Evolutionary conservation across 805 yeast genomes (phyloP).

Genomic region (Lipomyces lipofer): DNA sequence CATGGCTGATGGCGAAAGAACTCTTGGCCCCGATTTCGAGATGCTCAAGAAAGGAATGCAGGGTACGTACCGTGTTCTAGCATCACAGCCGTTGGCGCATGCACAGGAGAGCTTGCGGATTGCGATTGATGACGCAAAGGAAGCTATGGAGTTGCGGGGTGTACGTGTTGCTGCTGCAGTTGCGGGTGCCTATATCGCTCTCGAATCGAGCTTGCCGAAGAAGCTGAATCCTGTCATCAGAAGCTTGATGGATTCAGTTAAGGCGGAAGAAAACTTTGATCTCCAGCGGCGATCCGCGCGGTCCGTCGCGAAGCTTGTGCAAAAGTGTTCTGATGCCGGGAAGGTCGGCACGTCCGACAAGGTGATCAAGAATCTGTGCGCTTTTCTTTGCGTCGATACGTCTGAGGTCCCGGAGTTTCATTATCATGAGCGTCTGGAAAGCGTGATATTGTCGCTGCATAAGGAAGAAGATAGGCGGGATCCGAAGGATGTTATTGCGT

Average conservation of each 20-base stretch:
- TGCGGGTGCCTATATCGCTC: conserved; percentile 69
- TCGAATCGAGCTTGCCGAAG: conserved; percentile 62
- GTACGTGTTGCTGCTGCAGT: conserved; percentile 67
- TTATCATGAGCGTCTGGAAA: conserved; percentile 56
- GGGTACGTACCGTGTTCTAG: conserved; percentile 67
- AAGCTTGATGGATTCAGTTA: conserved; percentile 88
- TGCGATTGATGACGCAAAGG: conserved; percentile 69
- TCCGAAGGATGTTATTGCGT: conserved; percentile 59
- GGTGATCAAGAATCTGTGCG: conserved; percentile 85
- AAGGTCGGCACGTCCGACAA: conserved; percentile 82
- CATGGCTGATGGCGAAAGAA: conserved; percentile 70
- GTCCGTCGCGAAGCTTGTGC: conserved; percentile 64
- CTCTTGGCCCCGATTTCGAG: conserved; percentile 63
- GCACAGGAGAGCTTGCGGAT: conserved; percentile 65
- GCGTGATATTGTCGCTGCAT: conserved; percentile 66
- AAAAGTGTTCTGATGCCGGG: conserved; percentile 54
- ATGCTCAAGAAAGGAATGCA: conserved; percentile 62
- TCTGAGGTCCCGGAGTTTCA: conserved; percentile 91
- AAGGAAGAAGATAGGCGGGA: conserved; percentile 70
- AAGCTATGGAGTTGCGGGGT: conserved; percentile 46
- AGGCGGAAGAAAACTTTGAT: conserved; percentile 63
- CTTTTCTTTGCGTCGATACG: conserved; percentile 91
- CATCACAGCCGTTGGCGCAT: conserved; percentile 73
- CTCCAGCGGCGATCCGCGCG: conserved; percentile 72
- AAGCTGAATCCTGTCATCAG: conserved; percentile 87